These are phyloP conservation scores for Komagataella kurtzmanii DNA, from an alignment of 805 yeast species.

Conservation along the genomic window DNA sequence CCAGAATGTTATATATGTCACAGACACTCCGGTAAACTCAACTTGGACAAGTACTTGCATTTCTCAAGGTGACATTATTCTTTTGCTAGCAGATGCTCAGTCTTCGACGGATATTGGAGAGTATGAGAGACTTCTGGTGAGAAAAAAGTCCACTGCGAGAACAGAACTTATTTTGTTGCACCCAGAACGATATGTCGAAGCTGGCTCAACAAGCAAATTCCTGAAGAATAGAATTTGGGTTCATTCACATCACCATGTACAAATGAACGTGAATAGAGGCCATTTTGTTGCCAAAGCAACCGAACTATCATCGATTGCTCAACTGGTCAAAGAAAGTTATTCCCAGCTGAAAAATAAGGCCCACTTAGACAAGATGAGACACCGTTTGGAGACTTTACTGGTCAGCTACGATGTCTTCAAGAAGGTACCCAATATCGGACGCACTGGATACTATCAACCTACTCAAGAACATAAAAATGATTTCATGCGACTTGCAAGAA, in stretches of 20 bases:
- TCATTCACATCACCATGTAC: constrained; percentile 85
- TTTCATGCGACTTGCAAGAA: constrained; percentile 78
- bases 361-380: constrained; percentile 3
- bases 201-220: constrained; percentile 83
- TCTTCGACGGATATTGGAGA: constrained; percentile 70
- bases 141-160: constrained; percentile 71
- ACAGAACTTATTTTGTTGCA: constrained; percentile 80
- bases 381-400: constrained; percentile 11
- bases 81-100: constrained; percentile 75
- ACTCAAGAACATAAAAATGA: constrained; percentile 64
- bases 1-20: constrained; percentile 80
- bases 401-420: constrained; percentile 15
- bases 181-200: constrained; percentile 66
- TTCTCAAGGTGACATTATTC: constrained; percentile 90
- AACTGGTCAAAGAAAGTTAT: not conserved
- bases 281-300: not conserved
- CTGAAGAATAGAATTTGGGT: constrained; percentile 81
- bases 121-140: constrained; percentile 63
- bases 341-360: constrained; percentile 3
- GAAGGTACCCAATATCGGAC: not conserved
- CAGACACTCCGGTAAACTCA: constrained; percentile 73
- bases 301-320: not conserved
- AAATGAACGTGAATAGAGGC: constrained; percentile 30
- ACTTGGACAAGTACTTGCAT: constrained; percentile 90
- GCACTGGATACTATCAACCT: constrained; percentile 11